Conservation (phyloP, 2,329 filamentous ascomycete genomes). For the Fonsecaea multimorphosa region DNA sequence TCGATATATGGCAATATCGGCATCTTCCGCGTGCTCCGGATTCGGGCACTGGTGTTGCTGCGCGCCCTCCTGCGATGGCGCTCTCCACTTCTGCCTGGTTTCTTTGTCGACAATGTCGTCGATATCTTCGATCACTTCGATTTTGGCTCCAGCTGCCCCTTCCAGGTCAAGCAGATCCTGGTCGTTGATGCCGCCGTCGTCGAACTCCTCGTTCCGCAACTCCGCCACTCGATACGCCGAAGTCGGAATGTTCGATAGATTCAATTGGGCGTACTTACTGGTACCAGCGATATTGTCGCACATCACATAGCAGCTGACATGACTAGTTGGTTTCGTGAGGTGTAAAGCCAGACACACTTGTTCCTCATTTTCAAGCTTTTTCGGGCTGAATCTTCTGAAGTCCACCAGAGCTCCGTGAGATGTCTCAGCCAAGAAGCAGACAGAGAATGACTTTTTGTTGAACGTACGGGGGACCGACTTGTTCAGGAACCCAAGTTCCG, state of each 20-base stretch:
- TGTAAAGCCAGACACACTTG: constrained; percentile 66
- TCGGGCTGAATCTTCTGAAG: constrained; percentile 69
- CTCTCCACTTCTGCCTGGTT: constrained; percentile 25
- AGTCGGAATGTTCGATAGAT: constrained; percentile 53
- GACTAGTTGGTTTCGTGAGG: constrained; percentile 61
- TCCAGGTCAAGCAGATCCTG: constrained; percentile 57
- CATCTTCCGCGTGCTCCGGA: constrained; percentile 16
- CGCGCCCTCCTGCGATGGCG: constrained; percentile 37
- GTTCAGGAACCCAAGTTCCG: constrained; percentile 75
- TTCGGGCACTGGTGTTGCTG: background rate
- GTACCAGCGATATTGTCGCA: constrained; percentile 83
- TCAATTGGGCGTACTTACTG: constrained; percentile 59
- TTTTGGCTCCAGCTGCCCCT: constrained; percentile 54
- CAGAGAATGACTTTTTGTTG: constrained; percentile 66
- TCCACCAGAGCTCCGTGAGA: constrained; percentile 72
- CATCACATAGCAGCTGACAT: constrained; percentile 72
- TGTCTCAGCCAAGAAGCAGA: constrained; percentile 76
- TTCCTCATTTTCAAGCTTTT: constrained; percentile 66
- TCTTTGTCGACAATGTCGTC: constrained; percentile 30
- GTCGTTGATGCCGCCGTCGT: constrained; percentile 60
- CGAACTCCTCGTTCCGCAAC: constrained; percentile 56
- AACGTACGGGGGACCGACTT: constrained; percentile 66
- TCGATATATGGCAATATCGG: constrained; percentile 22
- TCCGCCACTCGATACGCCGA: constrained; percentile 48
- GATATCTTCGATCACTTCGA: constrained; percentile 57